Evolutionary conservation across 2,329 filamentous ascomycete genomes (phyloP).

Genomic region (Truncatella angustata): DNA sequence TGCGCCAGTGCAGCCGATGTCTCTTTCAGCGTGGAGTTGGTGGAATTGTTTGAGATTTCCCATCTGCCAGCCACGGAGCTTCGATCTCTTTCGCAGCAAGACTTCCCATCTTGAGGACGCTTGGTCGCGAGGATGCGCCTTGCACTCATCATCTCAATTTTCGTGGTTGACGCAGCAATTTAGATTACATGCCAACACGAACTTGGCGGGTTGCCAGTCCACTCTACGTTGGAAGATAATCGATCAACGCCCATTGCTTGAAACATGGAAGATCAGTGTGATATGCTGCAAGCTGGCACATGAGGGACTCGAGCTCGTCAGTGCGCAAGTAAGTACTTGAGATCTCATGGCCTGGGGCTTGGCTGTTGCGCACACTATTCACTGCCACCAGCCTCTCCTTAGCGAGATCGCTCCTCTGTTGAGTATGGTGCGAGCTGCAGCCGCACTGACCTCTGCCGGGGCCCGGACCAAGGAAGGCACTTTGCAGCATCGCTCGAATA

Average conservation of each 20-base stretch:
- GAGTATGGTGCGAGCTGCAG: slow-evolving; percentile 2
- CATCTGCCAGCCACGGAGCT: neutral
- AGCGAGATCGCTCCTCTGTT: neutral
- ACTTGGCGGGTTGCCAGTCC: neutral
- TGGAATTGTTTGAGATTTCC: neutral
- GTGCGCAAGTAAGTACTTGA: neutral
- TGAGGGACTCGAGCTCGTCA: neutral
- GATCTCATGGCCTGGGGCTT: too few species aligned
- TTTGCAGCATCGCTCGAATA: neutral
- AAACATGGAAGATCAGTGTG: neutral
- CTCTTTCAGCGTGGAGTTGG: slow-evolving; percentile 3
- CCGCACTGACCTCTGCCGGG: slow-evolving; percentile 3
- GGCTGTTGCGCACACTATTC: neutral
- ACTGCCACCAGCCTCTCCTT: neutral
- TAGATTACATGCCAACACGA: neutral
- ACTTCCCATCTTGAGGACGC: neutral
- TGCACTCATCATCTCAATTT: neutral
- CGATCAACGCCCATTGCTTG: neutral
- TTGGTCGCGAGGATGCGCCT: neutral
- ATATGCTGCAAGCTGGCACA: neutral
- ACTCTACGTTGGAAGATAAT: neutral
- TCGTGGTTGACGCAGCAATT: neutral
- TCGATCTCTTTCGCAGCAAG: neutral
- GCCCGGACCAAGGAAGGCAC: neutral
- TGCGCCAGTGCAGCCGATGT: neutral